phyloP scores from a whole-genome alignment of 148 eudicot genomes.

The Chenopodium formosanum region DNA sequence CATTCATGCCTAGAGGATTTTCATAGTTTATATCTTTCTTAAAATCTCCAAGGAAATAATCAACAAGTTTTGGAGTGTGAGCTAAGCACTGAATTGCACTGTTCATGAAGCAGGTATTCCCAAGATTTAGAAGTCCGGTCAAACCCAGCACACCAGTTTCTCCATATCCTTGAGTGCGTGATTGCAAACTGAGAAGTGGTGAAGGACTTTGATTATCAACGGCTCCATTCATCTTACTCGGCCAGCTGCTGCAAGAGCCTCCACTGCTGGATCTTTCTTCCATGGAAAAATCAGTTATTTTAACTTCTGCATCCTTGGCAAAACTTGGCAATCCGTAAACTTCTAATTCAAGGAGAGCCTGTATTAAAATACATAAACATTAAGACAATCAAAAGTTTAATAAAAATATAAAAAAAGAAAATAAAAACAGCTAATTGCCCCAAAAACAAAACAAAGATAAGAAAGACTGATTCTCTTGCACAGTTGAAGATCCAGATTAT shows the following conservation, averaged over 20 bases:
- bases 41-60: slow-evolving; percentile 82
- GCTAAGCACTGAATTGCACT: slow-evolving; percentile 90
- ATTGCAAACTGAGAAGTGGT: slow-evolving; percentile 17
- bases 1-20: slow-evolving; percentile 78
- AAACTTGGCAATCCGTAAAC: slow-evolving; percentile 45
- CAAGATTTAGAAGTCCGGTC: slow-evolving; percentile 79
- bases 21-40: slow-evolving; percentile 65
- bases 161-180: slow-evolving; percentile 26
- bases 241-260: slow-evolving; percentile 25
- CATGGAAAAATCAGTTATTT: slow-evolving; percentile 21
- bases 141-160: slow-evolving; percentile 57
- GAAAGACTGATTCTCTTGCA: neutral
- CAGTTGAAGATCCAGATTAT: neutral
- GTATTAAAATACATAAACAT: neutral
- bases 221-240: slow-evolving; percentile 48
- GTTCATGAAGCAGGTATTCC: slow-evolving; percentile 93
- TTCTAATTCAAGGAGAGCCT: slow-evolving; percentile 65
- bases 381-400: neutral
- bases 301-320: slow-evolving; percentile 24
- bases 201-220: slow-evolving; percentile 33
- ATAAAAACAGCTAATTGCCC: neutral
- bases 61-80: slow-evolving; percentile 78
- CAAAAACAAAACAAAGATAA: neutral
- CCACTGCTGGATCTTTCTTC: slow-evolving; percentile 28
- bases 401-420: neutral